phyloP scores from a whole-genome alignment of 1,139 yeast genomes.

The Yamadazyma sp. region DNA sequence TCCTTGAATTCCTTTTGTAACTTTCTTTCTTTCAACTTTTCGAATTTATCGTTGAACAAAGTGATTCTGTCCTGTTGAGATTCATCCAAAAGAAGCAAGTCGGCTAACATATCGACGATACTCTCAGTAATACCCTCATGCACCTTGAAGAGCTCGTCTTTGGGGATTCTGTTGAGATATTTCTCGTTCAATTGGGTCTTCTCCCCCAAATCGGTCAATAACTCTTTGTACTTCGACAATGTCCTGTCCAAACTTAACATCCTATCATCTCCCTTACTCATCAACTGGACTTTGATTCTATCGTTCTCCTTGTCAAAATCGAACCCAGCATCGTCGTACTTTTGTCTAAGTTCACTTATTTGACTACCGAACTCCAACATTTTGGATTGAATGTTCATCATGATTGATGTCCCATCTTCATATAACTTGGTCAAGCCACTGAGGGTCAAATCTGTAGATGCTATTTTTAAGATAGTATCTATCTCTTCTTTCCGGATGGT shows the following conservation, averaged over 20 bases:
- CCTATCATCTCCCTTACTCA: slow-evolving; percentile 36
- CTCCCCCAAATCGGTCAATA: slow-evolving; percentile 31
- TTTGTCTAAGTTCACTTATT: slow-evolving; percentile 37
- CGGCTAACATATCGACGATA: slow-evolving; percentile 34
- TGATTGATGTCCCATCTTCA: slow-evolving; percentile 38
- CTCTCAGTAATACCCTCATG: slow-evolving; percentile 35
- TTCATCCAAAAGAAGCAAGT: slow-evolving; percentile 32
- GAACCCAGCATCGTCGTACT: slow-evolving; percentile 41
- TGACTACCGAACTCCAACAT: slow-evolving; percentile 48
- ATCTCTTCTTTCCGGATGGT: slow-evolving; percentile 21
- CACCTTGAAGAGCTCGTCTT: slow-evolving; percentile 33
- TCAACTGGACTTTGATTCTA: slow-evolving; percentile 32
- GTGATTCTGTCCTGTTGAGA: slow-evolving; percentile 43
- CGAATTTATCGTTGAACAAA: slow-evolving; percentile 34
- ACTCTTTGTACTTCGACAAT: slow-evolving; percentile 34
- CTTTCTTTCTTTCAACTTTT: slow-evolving; percentile 35
- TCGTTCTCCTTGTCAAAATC: slow-evolving; percentile 53
- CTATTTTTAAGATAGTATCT: slow-evolving; percentile 24
- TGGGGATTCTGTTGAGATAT: slow-evolving; percentile 27
- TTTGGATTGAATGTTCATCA: slow-evolving; percentile 43
- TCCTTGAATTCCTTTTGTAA: slow-evolving; percentile 36
- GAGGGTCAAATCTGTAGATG: slow-evolving; percentile 33
- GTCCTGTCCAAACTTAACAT: slow-evolving; percentile 34
- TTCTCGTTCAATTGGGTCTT: slow-evolving; percentile 17
- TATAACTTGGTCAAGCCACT: slow-evolving; percentile 39